Percentiles rank a stretch among this genome's conserved stretches.
These are phyloP conservation scores for Millerozyma acaciae DNA, from an alignment of 805 yeast species.

Conservation along the genomic window DNA sequence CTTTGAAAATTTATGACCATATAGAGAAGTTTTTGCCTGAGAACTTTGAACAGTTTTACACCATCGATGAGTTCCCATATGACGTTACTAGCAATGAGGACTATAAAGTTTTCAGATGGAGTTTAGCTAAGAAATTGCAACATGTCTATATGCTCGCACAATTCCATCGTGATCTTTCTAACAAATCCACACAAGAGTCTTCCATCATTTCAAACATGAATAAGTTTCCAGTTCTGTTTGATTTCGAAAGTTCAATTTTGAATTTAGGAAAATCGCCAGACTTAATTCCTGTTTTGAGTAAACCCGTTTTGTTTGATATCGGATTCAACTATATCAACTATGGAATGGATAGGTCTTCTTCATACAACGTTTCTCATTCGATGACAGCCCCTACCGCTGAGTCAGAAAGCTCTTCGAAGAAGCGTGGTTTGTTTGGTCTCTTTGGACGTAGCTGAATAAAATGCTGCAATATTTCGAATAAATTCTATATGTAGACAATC, in stretches of 20 bases:
- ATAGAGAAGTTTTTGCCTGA: constrained; percentile 17
- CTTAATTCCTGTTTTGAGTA: constrained; percentile 62
- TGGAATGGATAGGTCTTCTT: constrained; percentile 21
- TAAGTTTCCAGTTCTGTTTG: constrained; percentile 30
- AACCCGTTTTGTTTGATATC: constrained; percentile 88
- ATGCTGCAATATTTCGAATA: not conserved
- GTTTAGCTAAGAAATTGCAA: constrained; percentile 13
- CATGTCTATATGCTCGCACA: constrained; percentile 47
- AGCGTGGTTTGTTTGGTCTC: constrained; percentile 67
- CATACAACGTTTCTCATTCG: constrained; percentile 5
- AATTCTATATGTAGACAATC: not conserved
- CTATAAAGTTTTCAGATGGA: constrained; percentile 19
- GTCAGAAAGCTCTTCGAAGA: constrained; percentile 35
- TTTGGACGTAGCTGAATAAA: constrained; percentile 46
- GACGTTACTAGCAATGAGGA: constrained; percentile 36
- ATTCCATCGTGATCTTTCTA: constrained; percentile 27
- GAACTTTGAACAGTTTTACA: constrained; percentile 16
- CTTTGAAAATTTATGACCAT: constrained; percentile 40
- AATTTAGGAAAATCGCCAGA: constrained; percentile 18
- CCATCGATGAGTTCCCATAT: constrained; percentile 40
- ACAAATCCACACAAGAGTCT: constrained; percentile 4
- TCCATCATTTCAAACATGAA: constrained; percentile 45
- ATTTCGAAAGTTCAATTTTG: constrained; percentile 14
- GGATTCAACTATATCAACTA: constrained; percentile 79
- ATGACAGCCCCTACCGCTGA: constrained; percentile 9